Conservation (phyloP, 1,284 basidiomycete genomes). For the Naganishia cerealis region DNA sequence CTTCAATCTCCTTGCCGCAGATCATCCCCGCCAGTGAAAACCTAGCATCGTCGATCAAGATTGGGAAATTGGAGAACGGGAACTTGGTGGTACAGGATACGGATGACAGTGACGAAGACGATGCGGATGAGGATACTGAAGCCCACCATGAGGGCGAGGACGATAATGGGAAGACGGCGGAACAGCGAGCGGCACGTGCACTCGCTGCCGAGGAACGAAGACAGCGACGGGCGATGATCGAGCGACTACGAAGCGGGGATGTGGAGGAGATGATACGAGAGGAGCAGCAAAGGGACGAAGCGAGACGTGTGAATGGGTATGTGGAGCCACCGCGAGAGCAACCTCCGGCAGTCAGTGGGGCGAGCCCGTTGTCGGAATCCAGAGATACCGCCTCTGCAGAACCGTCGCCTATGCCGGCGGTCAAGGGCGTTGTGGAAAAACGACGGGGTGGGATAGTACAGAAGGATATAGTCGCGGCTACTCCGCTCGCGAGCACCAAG, state of each 20-base stretch:
- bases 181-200: not conserved
- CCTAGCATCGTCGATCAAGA: slow-evolving; percentile 29
- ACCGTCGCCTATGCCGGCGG: not conserved
- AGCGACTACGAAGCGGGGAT: slow-evolving; percentile 22
- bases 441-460: not conserved
- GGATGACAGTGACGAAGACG: slow-evolving; percentile 28
- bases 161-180: not conserved
- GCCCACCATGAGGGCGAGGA: not conserved
- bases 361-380: not conserved
- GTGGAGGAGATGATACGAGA: slow-evolving; percentile 30
- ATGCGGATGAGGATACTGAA: slow-evolving; percentile 2
- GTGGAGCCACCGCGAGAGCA: slow-evolving; percentile 7
- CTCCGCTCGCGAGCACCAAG: no score
- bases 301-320: slow-evolving; percentile 11
- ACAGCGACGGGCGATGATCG: slow-evolving; percentile 26
- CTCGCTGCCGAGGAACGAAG: slow-evolving; percentile 12
- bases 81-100: slow-evolving; percentile 31
- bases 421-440: slow-evolving; percentile 1
- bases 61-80: slow-evolving; percentile 35
- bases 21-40: slow-evolving; percentile 29
- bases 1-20: slow-evolving; percentile 30
- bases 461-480: not conserved
- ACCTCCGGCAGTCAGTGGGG: slow-evolving; percentile 1
- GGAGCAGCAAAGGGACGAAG: slow-evolving; percentile 23
- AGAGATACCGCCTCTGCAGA: not conserved